Conservation (phyloP, 495 filamentous ascomycete genomes). For the Hamigera avellanea region DNA sequence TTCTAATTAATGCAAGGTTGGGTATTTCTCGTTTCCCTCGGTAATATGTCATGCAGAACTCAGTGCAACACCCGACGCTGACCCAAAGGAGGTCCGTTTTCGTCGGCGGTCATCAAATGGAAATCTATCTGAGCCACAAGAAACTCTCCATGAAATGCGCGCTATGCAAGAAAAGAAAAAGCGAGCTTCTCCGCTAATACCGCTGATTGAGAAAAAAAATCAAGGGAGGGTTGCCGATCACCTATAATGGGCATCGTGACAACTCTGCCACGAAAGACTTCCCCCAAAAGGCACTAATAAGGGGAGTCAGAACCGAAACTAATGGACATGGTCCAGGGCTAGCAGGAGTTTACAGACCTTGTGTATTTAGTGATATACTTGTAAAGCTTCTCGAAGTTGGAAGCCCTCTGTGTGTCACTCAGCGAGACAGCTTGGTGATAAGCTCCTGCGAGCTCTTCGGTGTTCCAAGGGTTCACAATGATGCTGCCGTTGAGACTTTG, state of each 20-base stretch:
- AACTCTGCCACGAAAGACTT: constrained; percentile 68
- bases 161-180: background rate
- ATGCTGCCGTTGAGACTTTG: constrained; percentile 73
- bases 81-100: too few species aligned
- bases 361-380: constrained; percentile 84
- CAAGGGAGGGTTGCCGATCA: background rate
- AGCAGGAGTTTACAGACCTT: constrained; percentile 21
- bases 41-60: too few species aligned
- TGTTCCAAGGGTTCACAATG: constrained; percentile 86
- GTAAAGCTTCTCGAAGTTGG: constrained; percentile 68
- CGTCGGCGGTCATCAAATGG: too few species aligned
- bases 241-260: constrained; percentile 36
- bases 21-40: too few species aligned
- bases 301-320: background rate
- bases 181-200: background rate
- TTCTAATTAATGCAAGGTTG: too few species aligned
- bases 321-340: background rate
- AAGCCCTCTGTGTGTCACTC: constrained; percentile 57
- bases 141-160: background rate
- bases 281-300: constrained; percentile 67
- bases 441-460: constrained; percentile 70
- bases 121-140: background rate
- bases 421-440: constrained; percentile 79
- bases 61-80: too few species aligned
- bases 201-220: background rate